A percentile compares a stretch with the other conserved stretches of the same genome.
These are phyloP conservation scores for Prinsepia uniflora DNA, from an alignment of 306 rosid species.

Conservation along the genomic window DNA sequence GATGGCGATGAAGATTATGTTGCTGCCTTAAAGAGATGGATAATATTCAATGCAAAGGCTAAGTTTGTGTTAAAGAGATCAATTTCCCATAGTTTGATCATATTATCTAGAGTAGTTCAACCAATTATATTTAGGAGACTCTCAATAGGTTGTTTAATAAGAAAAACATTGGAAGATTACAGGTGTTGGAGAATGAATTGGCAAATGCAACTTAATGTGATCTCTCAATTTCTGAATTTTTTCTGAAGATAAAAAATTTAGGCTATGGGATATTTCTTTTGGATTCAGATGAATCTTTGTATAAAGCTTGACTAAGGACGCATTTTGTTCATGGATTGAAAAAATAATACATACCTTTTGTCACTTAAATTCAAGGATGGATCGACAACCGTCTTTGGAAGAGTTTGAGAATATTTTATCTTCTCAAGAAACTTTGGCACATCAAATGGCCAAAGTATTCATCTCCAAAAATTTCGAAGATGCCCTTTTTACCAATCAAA, in stretches of 20 bases:
- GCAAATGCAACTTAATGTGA: not conserved
- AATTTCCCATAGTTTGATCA: not conserved
- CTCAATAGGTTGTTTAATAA: constrained; percentile 2
- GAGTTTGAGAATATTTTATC: constrained; percentile 2
- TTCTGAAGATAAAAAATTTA: not conserved
- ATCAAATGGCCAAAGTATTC: not conserved
- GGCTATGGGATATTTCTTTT: constrained; percentile 6
- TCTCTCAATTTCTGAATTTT: constrained; percentile 12
- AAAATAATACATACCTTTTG: constrained; percentile 9
- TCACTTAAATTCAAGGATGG: constrained; percentile 13
- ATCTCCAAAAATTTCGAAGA: not conserved
- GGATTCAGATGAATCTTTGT: not conserved
- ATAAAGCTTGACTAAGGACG: not conserved
- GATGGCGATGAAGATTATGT: not conserved
- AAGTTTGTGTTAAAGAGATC: constrained; percentile 4
- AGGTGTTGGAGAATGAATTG: constrained; percentile 6
- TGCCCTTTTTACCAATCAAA: not conserved
- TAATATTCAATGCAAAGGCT: not conserved
- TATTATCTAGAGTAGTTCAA: not conserved
- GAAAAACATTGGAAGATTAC: not conserved
- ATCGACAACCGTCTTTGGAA: not conserved
- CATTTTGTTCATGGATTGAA: constrained; percentile 3
- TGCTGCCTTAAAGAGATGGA: constrained; percentile 5
- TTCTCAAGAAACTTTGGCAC: not conserved
- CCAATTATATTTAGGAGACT: not conserved